Conservation (phyloP, 2,329 filamentous ascomycete species). For the Talaromyces sp. region DNA sequence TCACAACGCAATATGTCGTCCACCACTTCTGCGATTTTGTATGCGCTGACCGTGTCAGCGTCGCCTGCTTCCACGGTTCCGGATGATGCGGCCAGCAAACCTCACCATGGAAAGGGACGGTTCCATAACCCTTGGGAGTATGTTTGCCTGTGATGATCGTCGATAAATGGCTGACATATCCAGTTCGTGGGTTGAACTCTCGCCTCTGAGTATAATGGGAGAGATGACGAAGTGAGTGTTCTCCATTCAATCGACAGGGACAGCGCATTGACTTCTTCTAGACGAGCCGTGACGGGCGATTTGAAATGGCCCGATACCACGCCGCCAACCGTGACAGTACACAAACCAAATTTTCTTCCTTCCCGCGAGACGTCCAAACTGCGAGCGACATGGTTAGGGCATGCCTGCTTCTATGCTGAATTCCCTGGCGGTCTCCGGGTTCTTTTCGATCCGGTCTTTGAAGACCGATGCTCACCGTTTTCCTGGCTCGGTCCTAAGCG, state of each 20-base stretch:
- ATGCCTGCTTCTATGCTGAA: constrained; percentile 91
- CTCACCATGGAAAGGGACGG: constrained; percentile 40
- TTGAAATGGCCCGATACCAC: constrained; percentile 61
- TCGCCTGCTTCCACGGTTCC: constrained; percentile 35
- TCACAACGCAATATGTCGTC: constrained; percentile 37
- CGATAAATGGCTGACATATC: background rate
- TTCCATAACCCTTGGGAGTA: constrained; percentile 49
- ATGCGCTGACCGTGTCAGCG: constrained; percentile 42
- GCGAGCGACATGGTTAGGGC: constrained; percentile 89
- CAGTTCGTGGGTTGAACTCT: constrained; percentile 10
- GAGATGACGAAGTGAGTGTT: constrained; percentile 19
- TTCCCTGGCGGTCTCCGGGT: constrained; percentile 83
- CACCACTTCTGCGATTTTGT: constrained; percentile 40
- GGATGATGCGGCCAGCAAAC: constrained; percentile 42
- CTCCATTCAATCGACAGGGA: too few species aligned
- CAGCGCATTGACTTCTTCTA: constrained; percentile 19
- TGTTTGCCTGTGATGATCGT: constrained; percentile 22
- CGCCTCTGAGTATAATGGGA: background rate
- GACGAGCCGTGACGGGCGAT: constrained; percentile 51
- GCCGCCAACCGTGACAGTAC: constrained; percentile 65
- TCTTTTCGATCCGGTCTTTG: constrained; percentile 91
- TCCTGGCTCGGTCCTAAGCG: constrained; percentile 69
- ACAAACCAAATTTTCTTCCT: constrained; percentile 65
- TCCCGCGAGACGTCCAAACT: constrained; percentile 54
- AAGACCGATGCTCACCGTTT: constrained; percentile 79